phyloP scores from a whole-genome alignment of 1,284 basidiomycete genomes.

The Ceratobasidium sp. region DNA sequence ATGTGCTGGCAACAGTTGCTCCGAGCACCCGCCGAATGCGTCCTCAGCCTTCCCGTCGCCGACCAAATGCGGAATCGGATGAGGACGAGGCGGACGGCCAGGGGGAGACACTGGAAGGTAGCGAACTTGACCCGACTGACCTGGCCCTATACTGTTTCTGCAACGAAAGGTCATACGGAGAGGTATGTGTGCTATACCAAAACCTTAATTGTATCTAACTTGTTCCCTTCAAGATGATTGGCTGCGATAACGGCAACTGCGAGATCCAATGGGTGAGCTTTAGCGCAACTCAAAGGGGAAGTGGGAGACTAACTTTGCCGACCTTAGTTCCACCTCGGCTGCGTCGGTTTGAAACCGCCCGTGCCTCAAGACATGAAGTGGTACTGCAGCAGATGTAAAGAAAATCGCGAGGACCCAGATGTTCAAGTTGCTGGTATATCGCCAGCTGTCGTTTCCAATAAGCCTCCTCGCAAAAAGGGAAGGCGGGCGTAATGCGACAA shows the following conservation, averaged over 20 bases:
- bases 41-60: slow-evolving; percentile 47
- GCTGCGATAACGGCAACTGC: slow-evolving; percentile 72
- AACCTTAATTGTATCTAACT: slow-evolving; percentile 20
- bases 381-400: slow-evolving; percentile 49
- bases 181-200: slow-evolving; percentile 57
- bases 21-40: slow-evolving; percentile 36
- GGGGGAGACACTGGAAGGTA: slow-evolving; percentile 59
- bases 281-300: too few relatives aligned
- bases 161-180: slow-evolving; percentile 70
- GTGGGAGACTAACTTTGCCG: slow-evolving; percentile 3
- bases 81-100: slow-evolving; percentile 62
- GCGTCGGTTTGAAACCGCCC: slow-evolving; percentile 49
- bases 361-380: slow-evolving; percentile 49
- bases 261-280: slow-evolving; percentile 75
- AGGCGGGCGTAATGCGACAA: slow-evolving; percentile 16
- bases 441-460: slow-evolving; percentile 26
- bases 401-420: slow-evolving; percentile 34
- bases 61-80: slow-evolving; percentile 60
- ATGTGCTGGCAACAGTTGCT: slow-evolving; percentile 46
- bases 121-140: slow-evolving; percentile 63
- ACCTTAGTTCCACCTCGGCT: slow-evolving; percentile 50
- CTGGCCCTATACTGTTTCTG: slow-evolving; percentile 69
- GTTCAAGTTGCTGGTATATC: slow-evolving; percentile 39
- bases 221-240: slow-evolving; percentile 65
- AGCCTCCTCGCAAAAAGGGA: slow-evolving; percentile 35